Evolutionary conservation across 1,139 yeast species (phyloP).

Genomic region (Citeromyces hawaiiensis): DNA sequence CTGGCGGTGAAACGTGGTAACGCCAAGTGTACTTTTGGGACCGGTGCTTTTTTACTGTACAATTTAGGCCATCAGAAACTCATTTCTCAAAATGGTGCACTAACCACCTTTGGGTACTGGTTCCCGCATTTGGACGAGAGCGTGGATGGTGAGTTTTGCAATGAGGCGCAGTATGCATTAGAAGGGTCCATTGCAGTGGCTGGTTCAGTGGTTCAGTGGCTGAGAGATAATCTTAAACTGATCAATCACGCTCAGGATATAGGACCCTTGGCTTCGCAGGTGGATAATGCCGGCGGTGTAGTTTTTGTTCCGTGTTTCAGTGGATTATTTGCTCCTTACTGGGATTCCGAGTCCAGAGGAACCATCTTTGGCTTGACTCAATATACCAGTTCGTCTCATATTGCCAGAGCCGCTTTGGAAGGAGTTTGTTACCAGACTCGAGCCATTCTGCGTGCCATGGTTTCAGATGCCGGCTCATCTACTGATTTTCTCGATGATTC

Average conservation of each 20-base stretch:
- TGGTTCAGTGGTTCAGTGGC: constrained; percentile 91
- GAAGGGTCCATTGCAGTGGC: constrained; percentile 97
- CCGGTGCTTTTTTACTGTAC: constrained; percentile 85
- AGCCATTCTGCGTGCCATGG: constrained; percentile 86
- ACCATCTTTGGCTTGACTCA: constrained; percentile 89
- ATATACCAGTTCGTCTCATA: constrained; percentile 74
- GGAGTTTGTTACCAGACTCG: constrained; percentile 93
- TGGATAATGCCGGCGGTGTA: constrained; percentile 78
- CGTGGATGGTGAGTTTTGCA: constrained; percentile 14
- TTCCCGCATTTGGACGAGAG: constrained; percentile 44
- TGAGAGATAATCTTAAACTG: constrained; percentile 78
- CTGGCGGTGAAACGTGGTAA: constrained; percentile 73
- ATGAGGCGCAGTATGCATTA: constrained; percentile 71
- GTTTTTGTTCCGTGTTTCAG: constrained; percentile 93
- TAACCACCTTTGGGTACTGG: constrained; percentile 87
- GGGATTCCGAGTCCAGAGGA: constrained; percentile 91
- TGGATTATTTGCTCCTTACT: constrained; percentile 91
- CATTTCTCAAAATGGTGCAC: constrained; percentile 65
- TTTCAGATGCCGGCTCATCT: constrained; percentile 58
- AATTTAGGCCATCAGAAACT: constrained; percentile 66
- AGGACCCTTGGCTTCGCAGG: constrained; percentile 81
- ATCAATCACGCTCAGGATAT: constrained; percentile 76
- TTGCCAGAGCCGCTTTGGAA: constrained; percentile 89
- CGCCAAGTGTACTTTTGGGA: constrained; percentile 96
- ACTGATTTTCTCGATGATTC: constrained; percentile 26